These are phyloP conservation scores for Lachnellula willkommii DNA, from an alignment of 2,329 filamentous ascomycete species.

Conservation along the genomic window DNA sequence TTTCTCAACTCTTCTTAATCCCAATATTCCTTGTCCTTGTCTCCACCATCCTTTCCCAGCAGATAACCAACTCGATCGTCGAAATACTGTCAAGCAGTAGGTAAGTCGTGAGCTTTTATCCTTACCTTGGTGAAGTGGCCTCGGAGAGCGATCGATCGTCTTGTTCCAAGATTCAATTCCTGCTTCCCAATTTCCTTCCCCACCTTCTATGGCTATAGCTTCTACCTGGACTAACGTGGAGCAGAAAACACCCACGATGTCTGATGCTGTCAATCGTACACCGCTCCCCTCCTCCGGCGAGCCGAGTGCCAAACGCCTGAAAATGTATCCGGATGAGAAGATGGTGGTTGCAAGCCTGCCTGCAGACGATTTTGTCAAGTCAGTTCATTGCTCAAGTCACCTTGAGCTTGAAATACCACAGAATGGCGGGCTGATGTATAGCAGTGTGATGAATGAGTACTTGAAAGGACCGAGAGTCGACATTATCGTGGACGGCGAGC, in stretches of 20 bases:
- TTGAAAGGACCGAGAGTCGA: conserved; percentile 3
- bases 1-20: too few species aligned
- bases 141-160: neutral
- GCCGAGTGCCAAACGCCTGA: neutral
- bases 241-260: neutral
- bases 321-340: neutral
- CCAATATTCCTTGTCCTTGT: too few species aligned
- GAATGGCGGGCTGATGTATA: neutral
- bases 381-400: neutral
- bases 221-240: neutral
- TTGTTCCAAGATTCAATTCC: neutral
- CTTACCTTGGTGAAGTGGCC: neutral
- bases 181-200: neutral
- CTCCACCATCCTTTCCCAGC: neutral
- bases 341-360: neutral
- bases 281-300: neutral
- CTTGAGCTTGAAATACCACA: too few species aligned
- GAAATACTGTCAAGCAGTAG: neutral
- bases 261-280: neutral
- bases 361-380: neutral
- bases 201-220: neutral
- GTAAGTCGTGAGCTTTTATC: neutral
- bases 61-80: neutral
- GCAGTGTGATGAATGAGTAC: neutral
- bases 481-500: conserved; percentile 1